phyloP scores from a whole-genome alignment of 2,329 filamentous ascomycete genomes.

The Fusarium mexicanum region DNA sequence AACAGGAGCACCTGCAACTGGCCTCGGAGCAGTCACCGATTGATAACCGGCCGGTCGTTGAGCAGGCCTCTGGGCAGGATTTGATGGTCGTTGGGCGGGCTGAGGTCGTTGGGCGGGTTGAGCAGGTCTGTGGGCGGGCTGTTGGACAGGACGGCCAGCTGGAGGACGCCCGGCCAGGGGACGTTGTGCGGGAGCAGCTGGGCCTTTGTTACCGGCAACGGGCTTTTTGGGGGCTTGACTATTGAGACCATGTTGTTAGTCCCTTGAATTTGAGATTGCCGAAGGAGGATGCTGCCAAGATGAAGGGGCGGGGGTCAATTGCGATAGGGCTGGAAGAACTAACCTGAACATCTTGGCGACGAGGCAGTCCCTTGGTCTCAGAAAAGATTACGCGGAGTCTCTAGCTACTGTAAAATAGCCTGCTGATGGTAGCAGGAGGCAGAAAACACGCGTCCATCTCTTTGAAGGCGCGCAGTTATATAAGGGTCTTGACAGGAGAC shows the following conservation, averaged over 20 bases:
- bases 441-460: rapidly evolving
- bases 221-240: constrained; percentile 2
- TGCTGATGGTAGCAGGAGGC: rapidly evolving
- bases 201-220: neutral
- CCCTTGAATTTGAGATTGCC: neutral
- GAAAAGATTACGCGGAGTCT: rapidly evolving
- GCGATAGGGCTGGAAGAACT: neutral
- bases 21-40: constrained; percentile 3
- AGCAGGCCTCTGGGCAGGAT: neutral
- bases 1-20: neutral
- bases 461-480: neutral
- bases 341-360: neutral
- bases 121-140: neutral
- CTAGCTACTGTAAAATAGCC: rapidly evolving
- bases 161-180: neutral
- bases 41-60: constrained; percentile 7
- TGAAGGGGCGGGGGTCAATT: neutral
- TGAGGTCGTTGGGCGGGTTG: neutral
- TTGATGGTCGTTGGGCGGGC: neutral
- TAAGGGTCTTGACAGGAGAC: neutral
- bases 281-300: neutral
- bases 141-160: neutral
- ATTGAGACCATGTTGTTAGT: neutral
- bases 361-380: rapidly evolving
- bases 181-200: neutral